These are phyloP conservation scores for Eucalyptus viminalis DNA, from an alignment of 345 rosid genomes.

Conservation along the genomic window DNA sequence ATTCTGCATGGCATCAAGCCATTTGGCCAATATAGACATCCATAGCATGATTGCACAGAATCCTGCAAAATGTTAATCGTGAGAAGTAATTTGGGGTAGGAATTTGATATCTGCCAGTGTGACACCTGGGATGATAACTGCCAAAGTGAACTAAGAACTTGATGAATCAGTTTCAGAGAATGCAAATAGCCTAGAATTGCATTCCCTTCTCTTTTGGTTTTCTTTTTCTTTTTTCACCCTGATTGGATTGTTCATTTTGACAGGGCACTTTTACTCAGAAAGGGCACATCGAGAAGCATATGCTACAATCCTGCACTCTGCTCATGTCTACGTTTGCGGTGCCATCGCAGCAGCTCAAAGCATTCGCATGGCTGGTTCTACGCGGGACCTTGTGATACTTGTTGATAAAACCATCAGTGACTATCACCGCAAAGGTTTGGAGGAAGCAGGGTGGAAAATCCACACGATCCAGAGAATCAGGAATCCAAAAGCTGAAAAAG, in stretches of 20 bases:
- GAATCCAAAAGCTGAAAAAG: conserved; percentile 66
- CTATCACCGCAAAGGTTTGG: conserved; percentile 58
- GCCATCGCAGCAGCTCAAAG: conserved; percentile 87
- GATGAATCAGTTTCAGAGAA: neutral
- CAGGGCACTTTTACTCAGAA: conserved; percentile 65
- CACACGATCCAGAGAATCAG: conserved; percentile 66
- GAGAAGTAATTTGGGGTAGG: neutral
- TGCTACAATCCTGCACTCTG: conserved; percentile 87
- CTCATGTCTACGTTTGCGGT: conserved; percentile 72
- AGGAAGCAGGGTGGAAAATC: conserved; percentile 85
- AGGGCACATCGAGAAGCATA: conserved; percentile 61
- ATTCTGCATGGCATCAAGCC: neutral
- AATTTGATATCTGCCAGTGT: neutral
- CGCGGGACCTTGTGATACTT: conserved; percentile 75
- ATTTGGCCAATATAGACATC: neutral
- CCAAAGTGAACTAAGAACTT: neutral
- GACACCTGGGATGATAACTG: neutral
- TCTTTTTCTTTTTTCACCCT: neutral
- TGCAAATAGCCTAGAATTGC: neutral
- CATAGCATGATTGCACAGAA: neutral
- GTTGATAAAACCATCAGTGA: conserved; percentile 69
- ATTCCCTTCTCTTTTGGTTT: neutral
- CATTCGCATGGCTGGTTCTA: conserved; percentile 85
- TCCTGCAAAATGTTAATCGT: neutral
- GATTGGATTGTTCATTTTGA: neutral